phyloP scores from a whole-genome alignment of 352 stramenopile species.

The Phytophthora sojae region DNA sequence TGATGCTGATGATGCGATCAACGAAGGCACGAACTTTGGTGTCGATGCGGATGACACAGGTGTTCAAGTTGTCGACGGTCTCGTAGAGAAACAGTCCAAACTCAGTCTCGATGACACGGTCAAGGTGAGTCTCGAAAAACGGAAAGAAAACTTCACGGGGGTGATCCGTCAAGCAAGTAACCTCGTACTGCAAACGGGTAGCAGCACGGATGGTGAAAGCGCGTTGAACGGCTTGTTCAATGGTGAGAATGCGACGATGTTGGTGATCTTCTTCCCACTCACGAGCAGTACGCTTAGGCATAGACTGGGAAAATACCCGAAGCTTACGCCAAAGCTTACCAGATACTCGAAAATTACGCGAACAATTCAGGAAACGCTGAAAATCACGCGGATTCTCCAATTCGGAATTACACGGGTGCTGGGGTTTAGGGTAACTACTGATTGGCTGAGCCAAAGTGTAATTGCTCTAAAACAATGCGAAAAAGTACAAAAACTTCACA shows the following conservation, averaged over 20 bases:
- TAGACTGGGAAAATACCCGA: neutral
- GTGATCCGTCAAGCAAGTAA: neutral
- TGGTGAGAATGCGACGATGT: neutral
- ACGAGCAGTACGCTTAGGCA: neutral
- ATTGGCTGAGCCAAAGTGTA: neutral
- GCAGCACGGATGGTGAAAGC: no score
- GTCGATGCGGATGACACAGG: neutral
- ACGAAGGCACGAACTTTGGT: neutral
- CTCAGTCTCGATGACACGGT: neutral
- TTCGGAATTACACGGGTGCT: neutral
- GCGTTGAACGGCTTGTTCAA: no score
- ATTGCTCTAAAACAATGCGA: neutral
- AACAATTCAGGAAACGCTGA: neutral
- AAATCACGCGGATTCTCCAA: neutral
- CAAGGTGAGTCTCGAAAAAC: neutral
- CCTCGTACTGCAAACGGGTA: neutral
- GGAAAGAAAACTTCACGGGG: neutral
- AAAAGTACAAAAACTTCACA: neutral
- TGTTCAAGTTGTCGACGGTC: constrained; percentile 1
- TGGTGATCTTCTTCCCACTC: neutral
- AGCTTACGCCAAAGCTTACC: neutral
- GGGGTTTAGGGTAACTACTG: neutral
- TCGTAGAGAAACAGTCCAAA: neutral
- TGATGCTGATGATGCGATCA: neutral
- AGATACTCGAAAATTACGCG: neutral